Evolutionary conservation across 768 basidiomycete genomes (phyloP).

Genomic region (Mycena pura): DNA sequence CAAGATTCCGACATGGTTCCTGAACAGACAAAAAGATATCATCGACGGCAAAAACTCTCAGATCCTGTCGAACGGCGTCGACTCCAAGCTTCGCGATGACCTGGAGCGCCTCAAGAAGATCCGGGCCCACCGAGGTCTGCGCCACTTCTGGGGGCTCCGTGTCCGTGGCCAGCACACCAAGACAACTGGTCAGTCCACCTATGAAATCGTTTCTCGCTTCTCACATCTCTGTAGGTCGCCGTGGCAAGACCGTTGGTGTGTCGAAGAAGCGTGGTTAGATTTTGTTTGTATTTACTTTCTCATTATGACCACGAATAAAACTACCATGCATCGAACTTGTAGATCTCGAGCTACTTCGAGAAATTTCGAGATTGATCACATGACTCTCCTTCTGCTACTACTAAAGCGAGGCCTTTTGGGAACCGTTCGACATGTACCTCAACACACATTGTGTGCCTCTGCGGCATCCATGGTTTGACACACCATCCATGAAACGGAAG

Average conservation of each 20-base stretch:
- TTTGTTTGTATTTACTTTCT: background rate
- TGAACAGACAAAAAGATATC: slow-evolving; percentile 99
- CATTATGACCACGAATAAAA: slow-evolving; percentile 1
- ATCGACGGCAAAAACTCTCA: slow-evolving; percentile 97
- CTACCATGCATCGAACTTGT: background rate
- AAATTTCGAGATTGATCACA: slow-evolving; percentile 9
- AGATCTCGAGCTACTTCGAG: background rate
- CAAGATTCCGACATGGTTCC: slow-evolving; percentile 99
- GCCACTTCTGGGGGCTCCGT: slow-evolving; percentile 93
- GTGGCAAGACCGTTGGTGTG: slow-evolving; percentile 95
- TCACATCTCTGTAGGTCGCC: slow-evolving; percentile 68
- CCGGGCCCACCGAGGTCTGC: slow-evolving; percentile 91
- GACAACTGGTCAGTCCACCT: slow-evolving; percentile 78
- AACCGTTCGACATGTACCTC: background rate
- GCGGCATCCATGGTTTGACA: slow-evolving; percentile 23
- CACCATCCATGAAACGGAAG: slow-evolving; percentile 14
- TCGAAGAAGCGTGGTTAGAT: slow-evolving; percentile 82
- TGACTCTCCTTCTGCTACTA: background rate
- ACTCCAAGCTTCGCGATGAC: slow-evolving; percentile 98
- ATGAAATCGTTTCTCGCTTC: background rate
- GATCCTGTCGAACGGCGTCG: slow-evolving; percentile 94
- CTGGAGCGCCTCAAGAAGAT: slow-evolving; percentile 99
- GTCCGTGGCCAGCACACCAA: slow-evolving; percentile 99
- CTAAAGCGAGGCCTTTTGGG: background rate
- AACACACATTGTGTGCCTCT: slow-evolving; percentile 2